Conservation (phyloP, 148 eudicot species). For the Beta vulgaris region DNA sequence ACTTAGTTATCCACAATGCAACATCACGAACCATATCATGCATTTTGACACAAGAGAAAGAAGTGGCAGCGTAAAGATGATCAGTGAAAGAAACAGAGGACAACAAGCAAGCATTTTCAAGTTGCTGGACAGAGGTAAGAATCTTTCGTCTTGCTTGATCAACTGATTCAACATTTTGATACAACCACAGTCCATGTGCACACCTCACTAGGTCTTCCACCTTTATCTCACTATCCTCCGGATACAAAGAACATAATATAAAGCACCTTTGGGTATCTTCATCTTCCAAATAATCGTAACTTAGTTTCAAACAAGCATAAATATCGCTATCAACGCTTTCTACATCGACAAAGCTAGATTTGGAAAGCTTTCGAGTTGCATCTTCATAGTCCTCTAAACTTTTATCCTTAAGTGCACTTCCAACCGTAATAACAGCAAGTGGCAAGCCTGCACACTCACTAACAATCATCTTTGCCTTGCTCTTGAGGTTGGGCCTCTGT, state of each 20-base stretch:
- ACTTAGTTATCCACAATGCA: slow-evolving; percentile 7
- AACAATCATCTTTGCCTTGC: neutral
- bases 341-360: neutral
- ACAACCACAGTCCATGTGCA: neutral
- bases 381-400: neutral
- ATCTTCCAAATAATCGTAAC: slow-evolving; percentile 4
- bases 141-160: neutral
- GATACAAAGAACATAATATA: slow-evolving; percentile 7
- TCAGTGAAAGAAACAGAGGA: too few species aligned
- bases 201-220: neutral
- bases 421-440: slow-evolving; percentile 7
- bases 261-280: neutral
- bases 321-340: slow-evolving; percentile 10
- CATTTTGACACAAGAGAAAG: slow-evolving; percentile 1
- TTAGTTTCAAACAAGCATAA: neutral
- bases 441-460: slow-evolving; percentile 10
- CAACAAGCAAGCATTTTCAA: neutral
- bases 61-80: too few species aligned
- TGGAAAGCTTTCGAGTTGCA: neutral
- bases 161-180: neutral
- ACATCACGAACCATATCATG: slow-evolving; percentile 18
- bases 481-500: neutral
- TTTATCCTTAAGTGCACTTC: slow-evolving; percentile 7
- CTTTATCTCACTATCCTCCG: neutral
- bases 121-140: neutral